phyloP scores from a whole-genome alignment of 345 rosid species.

The Eutrema heterophyllum region DNA sequence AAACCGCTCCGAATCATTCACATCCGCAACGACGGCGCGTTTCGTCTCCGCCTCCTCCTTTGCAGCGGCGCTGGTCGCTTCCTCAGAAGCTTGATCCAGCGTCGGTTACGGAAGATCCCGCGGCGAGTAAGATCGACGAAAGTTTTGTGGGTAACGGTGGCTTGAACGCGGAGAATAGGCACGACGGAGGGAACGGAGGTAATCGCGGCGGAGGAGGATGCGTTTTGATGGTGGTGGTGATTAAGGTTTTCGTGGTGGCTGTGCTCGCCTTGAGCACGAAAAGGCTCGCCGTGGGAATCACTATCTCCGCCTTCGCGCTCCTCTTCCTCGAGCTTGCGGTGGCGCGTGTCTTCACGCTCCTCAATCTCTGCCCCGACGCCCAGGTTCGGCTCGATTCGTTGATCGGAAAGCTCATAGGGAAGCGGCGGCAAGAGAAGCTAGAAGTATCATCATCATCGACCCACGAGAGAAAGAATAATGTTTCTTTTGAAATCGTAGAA shows the following conservation, averaged over 20 bases:
- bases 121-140: slow-evolving; percentile 11
- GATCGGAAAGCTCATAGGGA: slow-evolving; percentile 11
- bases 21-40: slow-evolving; percentile 4
- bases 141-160: background rate
- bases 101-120: background rate
- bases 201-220: slow-evolving; percentile 10
- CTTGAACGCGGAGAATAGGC: background rate
- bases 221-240: slow-evolving; percentile 27
- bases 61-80: slow-evolving; percentile 5
- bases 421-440: background rate
- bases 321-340: slow-evolving; percentile 45
- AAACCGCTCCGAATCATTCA: background rate
- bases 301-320: slow-evolving; percentile 56
- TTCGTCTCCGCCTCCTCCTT: slow-evolving; percentile 7
- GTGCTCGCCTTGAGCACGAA: slow-evolving; percentile 53
- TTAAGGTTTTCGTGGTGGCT: slow-evolving; percentile 44
- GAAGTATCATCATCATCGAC: background rate
- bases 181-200: background rate
- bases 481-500: background rate
- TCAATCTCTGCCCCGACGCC: slow-evolving; percentile 28
- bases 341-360: slow-evolving; percentile 26
- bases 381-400: slow-evolving; percentile 3
- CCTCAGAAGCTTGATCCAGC: slow-evolving; percentile 8
- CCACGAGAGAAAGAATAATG: background rate
- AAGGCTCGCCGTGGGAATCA: slow-evolving; percentile 50